Conservation (phyloP, 2,329 filamentous ascomycete species). For the Trichoderma simmonsii region DNA sequence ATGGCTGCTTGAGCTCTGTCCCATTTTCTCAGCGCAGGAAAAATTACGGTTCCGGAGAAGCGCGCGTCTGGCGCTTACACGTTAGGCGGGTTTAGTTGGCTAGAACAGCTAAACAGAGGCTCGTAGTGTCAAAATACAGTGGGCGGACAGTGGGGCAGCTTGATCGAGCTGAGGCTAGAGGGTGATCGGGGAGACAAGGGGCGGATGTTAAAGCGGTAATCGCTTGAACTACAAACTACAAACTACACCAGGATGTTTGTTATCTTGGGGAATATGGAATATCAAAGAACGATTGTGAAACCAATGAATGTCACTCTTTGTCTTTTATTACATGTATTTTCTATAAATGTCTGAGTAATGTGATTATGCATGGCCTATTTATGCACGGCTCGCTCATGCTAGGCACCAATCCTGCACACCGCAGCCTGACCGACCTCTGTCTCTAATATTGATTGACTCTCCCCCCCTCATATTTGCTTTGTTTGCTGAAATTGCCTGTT, state of each 20-base stretch:
- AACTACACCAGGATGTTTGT: background rate
- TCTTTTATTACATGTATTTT: background rate
- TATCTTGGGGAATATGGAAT: background rate
- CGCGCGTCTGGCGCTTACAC: slow-evolving; percentile 17
- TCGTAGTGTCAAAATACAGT: background rate
- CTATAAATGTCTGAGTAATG: background rate
- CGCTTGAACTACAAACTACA: background rate
- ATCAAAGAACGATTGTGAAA: background rate
- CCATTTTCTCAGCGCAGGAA: background rate
- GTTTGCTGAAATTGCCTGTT: slow-evolving; percentile 2
- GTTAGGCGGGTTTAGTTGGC: background rate
- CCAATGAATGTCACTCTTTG: background rate
- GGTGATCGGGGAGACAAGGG: background rate
- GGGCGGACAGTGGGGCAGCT: background rate
- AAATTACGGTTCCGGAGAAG: slow-evolving; percentile 12
- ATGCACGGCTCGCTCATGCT: background rate
- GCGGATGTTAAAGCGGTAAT: background rate
- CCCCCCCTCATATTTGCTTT: background rate
- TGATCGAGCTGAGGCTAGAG: background rate
- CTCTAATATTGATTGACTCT: background rate
- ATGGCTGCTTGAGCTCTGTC: background rate
- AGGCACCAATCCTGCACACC: background rate
- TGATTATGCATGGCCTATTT: background rate
- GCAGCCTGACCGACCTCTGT: background rate
- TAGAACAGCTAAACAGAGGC: background rate